Conservation (phyloP, 345 rosid genomes). For the Luvunga scandens region DNA sequence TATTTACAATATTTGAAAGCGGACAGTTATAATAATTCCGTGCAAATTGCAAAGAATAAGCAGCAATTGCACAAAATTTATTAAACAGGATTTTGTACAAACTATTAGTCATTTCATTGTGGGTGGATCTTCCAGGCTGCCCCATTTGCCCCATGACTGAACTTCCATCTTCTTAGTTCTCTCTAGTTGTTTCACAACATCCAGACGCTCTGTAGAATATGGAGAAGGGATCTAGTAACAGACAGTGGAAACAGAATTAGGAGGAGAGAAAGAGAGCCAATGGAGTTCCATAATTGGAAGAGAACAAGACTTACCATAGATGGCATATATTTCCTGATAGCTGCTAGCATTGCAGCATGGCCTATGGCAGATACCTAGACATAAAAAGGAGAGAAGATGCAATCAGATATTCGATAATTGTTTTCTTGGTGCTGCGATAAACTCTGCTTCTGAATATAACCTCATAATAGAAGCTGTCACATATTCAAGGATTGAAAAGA, state of each 20-base stretch:
- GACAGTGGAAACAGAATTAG: conserved; percentile 11
- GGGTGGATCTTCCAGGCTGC: conserved; percentile 43
- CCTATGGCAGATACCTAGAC: conserved; percentile 58
- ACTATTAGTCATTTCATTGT: conserved; percentile 8
- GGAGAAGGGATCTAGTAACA: conserved; percentile 63
- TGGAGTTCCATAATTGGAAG: neutral
- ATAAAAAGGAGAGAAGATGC: neutral
- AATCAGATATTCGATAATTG: neutral
- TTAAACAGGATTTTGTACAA: neutral
- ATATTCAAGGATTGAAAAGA: neutral
- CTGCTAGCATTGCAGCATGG: conserved; percentile 63
- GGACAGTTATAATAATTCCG: neutral
- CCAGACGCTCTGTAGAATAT: conserved; percentile 50
- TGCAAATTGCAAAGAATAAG: neutral
- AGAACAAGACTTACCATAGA: conserved; percentile 38
- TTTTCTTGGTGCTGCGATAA: neutral
- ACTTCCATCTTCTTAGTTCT: conserved; percentile 58
- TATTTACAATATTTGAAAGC: conserved; percentile 12
- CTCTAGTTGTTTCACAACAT: conserved; percentile 48
- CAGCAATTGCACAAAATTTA: neutral
- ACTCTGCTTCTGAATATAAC: neutral
- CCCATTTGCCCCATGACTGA: conserved; percentile 39
- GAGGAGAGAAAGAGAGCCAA: neutral
- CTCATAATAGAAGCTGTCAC: neutral
- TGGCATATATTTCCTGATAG: conserved; percentile 51